Percentiles rank a stretch among this genome's conserved stretches.
These are phyloP conservation scores for Trichopus zeylanicus DNA, from an alignment of 116 monocot genomes.

Conservation along the genomic window DNA sequence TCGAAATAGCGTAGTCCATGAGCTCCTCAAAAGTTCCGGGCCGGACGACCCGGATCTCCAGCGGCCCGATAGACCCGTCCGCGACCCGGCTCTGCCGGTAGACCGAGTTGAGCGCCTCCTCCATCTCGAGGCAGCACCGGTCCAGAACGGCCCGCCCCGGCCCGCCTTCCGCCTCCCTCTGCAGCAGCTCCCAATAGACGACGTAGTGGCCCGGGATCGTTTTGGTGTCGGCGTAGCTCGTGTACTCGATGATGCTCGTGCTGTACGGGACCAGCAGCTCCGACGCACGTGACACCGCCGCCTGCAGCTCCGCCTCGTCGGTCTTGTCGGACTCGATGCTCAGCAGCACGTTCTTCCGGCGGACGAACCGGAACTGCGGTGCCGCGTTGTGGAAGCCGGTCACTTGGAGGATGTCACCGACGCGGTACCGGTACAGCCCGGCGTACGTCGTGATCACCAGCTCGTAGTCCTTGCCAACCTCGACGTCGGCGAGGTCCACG, in stretches of 20 bases:
- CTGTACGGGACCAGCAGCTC: constrained; percentile 28
- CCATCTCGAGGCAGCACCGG: constrained; percentile 51
- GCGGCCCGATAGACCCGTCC: constrained; percentile 57
- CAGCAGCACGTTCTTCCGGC: constrained; percentile 83
- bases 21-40: constrained; percentile 65
- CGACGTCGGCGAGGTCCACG: constrained; percentile 49
- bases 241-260: constrained; percentile 69
- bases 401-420: constrained; percentile 66
- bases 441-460: constrained; percentile 82
- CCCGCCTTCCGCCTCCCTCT: constrained; percentile 2
- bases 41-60: constrained; percentile 59
- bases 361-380: constrained; percentile 71
- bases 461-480: constrained; percentile 73
- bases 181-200: constrained; percentile 70
- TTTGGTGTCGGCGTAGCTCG: constrained; percentile 58
- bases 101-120: constrained; percentile 63
- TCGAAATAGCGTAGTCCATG: constrained; percentile 69
- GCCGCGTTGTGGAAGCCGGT: constrained; percentile 77
- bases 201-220: constrained; percentile 84
- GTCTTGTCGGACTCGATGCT: constrained; percentile 94
- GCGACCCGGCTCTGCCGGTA: constrained; percentile 65
- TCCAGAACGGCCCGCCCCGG: constrained; percentile 22
- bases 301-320: constrained; percentile 81
- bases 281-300: constrained; percentile 52
- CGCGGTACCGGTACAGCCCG: constrained; percentile 69